A percentile compares a stretch with the other conserved stretches of the same genome.
Evolutionary conservation across 257 asterid genomes (phyloP).

Genomic region (Nicotiana obtusifolia): DNA sequence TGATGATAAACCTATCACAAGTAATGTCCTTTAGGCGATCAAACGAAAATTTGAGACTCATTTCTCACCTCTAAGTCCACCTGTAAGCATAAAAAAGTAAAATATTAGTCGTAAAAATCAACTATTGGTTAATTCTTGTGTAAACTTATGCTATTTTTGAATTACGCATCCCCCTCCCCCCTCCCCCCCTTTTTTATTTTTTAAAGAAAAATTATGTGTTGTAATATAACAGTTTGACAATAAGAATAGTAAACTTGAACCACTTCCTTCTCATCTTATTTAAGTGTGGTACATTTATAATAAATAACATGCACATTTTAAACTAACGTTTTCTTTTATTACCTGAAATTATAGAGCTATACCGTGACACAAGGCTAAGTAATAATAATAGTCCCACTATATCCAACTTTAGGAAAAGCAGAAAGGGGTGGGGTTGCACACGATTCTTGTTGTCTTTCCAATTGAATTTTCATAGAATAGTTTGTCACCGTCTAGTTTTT

Average conservation of each 20-base stretch:
- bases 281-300: not conserved
- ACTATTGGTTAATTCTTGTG: too few species aligned
- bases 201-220: not conserved
- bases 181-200: too few species aligned
- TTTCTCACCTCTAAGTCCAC: too few species aligned
- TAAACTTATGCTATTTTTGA: not conserved
- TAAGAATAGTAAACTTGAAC: not conserved
- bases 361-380: not conserved
- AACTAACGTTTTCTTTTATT: not conserved
- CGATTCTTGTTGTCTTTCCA: not conserved
- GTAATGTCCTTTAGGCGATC: too few species aligned
- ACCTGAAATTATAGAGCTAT: not conserved
- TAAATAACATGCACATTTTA: not conserved
- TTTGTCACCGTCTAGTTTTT: not conserved
- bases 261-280: not conserved
- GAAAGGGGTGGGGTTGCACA: not conserved
- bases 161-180: too few species aligned
- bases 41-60: too few species aligned
- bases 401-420: slow-evolving; percentile 1
- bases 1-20: too few species aligned
- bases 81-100: too few species aligned
- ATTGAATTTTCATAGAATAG: not conserved
- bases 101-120: too few species aligned
- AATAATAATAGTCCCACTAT: not conserved
- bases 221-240: not conserved